Conservation (phyloP, 2,329 filamentous ascomycete genomes). For the Sporothrix curviconia region DNA sequence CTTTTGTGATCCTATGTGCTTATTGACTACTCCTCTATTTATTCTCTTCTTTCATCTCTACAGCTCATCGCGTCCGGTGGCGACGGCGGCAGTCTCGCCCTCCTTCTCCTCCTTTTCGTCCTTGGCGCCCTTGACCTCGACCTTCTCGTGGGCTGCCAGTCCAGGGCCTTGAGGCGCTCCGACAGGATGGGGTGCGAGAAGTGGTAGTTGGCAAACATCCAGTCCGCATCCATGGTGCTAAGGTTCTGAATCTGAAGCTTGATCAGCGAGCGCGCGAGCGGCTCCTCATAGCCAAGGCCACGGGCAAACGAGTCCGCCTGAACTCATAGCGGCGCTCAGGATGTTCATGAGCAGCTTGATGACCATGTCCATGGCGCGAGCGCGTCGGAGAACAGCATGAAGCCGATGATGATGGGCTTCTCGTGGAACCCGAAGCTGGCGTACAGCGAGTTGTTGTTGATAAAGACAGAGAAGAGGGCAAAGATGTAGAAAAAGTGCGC, state of each 20-base stretch:
- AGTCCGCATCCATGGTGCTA: conserved; percentile 97
- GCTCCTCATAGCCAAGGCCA: conserved; percentile 71
- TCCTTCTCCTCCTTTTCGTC: conserved; percentile 24
- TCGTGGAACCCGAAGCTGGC: conserved; percentile 83
- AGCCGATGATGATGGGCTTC: conserved; percentile 90
- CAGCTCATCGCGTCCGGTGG: conserved; percentile 67
- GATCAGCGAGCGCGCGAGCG: conserved; percentile 82
- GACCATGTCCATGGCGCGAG: conserved; percentile 84
- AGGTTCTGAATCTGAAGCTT: conserved; percentile 98
- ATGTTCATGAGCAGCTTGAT: conserved; percentile 96
- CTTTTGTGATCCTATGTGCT: background rate
- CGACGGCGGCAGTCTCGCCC: conserved; percentile 60
- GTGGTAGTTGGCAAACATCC: conserved; percentile 97
- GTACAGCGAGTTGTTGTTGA: conserved; percentile 91
- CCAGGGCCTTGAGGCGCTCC: conserved; percentile 83
- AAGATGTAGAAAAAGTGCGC: conserved; percentile 96
- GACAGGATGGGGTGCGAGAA: conserved; percentile 96
- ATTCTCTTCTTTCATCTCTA: conserved; percentile 30
- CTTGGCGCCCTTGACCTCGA: conserved; percentile 34
- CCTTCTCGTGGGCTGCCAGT: conserved; percentile 65
- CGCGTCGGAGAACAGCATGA: conserved; percentile 96
- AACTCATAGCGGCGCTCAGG: conserved; percentile 93
- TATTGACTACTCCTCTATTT: background rate
- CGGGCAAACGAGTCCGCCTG: conserved; percentile 89
- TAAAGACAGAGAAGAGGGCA: conserved; percentile 90